Conservation (phyloP, 441 rosid species). For the Populus hybrid region DNA sequence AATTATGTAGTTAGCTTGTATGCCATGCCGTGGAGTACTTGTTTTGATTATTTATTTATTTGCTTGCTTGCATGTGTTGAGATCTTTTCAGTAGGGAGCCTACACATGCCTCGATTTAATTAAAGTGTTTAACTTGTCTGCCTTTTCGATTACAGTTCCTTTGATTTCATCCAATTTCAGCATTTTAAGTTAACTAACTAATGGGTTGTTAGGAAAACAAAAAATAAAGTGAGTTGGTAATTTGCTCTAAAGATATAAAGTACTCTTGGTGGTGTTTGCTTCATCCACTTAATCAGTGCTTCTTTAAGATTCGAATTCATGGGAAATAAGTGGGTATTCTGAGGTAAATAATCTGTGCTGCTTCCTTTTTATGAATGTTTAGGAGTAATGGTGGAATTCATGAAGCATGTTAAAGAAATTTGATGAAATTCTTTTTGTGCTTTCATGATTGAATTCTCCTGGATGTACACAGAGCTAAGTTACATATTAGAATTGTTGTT, state of each 20-base stretch:
- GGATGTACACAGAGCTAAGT: neutral
- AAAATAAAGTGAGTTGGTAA: neutral
- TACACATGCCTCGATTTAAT: neutral
- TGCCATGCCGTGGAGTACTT: neutral
- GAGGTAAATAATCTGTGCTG: too few relatives aligned
- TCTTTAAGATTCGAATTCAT: neutral
- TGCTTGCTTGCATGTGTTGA: conserved; percentile 8
- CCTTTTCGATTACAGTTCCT: neutral
- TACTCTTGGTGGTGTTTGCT: neutral
- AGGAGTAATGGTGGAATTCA: neutral
- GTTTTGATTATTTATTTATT: neutral
- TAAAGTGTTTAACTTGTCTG: neutral
- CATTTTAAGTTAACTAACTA: conserved; percentile 6
- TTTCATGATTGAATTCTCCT: neutral
- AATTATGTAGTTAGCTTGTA: neutral
- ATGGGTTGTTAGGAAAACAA: neutral
- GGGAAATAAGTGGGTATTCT: neutral
- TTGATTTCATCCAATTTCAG: conserved; percentile 11
- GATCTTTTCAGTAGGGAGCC: conserved; percentile 25
- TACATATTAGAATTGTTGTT: neutral
- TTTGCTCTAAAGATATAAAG: neutral
- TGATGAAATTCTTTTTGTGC: neutral
- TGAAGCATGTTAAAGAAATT: neutral
- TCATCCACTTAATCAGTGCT: neutral
- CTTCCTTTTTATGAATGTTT: too few relatives aligned